These are phyloP conservation scores for Hirschioporus abietinus DNA, from an alignment of 768 basidiomycete genomes.

Conservation along the genomic window DNA sequence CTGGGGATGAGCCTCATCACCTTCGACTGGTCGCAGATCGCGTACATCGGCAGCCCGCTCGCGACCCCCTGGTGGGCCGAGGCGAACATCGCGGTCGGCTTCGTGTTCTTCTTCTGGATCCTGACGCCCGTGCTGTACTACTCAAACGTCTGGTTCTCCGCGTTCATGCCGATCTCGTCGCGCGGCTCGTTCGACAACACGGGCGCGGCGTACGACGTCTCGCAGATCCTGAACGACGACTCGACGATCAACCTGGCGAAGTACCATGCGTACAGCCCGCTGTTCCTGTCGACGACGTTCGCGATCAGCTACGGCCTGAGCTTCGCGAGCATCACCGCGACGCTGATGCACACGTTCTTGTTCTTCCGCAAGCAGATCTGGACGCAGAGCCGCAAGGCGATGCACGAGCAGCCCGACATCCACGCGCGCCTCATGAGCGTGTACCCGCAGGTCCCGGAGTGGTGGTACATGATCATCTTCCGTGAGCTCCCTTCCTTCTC, in stretches of 20 bases:
- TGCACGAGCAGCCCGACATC: slow-evolving; percentile 78
- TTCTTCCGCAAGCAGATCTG: slow-evolving; percentile 80
- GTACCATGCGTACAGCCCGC: slow-evolving; percentile 53
- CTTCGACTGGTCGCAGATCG: slow-evolving; percentile 38
- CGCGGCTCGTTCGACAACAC: slow-evolving; percentile 63
- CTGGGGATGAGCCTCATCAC: slow-evolving; percentile 30
- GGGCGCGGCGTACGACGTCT: slow-evolving; percentile 52
- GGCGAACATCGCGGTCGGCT: slow-evolving; percentile 28
- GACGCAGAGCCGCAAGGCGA: slow-evolving; percentile 61
- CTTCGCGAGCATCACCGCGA: slow-evolving; percentile 76
- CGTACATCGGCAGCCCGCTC: slow-evolving; percentile 33
- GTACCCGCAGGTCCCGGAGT: slow-evolving; percentile 76
- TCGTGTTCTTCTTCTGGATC: slow-evolving; percentile 41
- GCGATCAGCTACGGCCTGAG: slow-evolving; percentile 75
- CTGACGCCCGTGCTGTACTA: slow-evolving; percentile 20
- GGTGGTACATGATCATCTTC: slow-evolving; percentile 79
- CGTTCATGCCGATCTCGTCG: slow-evolving; percentile 27
- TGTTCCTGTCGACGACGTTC: slow-evolving; percentile 67
- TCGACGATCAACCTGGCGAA: slow-evolving; percentile 49
- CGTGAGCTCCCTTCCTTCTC: slow-evolving; percentile 13
- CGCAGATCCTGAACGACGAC: slow-evolving; percentile 47
- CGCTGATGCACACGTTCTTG: slow-evolving; percentile 63
- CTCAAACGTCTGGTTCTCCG: slow-evolving; percentile 17
- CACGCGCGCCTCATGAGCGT: slow-evolving; percentile 77
- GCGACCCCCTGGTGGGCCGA: slow-evolving; percentile 35